Conservation (phyloP, 2,329 filamentous ascomycete genomes). For the Colletotrichum aenigma region DNA sequence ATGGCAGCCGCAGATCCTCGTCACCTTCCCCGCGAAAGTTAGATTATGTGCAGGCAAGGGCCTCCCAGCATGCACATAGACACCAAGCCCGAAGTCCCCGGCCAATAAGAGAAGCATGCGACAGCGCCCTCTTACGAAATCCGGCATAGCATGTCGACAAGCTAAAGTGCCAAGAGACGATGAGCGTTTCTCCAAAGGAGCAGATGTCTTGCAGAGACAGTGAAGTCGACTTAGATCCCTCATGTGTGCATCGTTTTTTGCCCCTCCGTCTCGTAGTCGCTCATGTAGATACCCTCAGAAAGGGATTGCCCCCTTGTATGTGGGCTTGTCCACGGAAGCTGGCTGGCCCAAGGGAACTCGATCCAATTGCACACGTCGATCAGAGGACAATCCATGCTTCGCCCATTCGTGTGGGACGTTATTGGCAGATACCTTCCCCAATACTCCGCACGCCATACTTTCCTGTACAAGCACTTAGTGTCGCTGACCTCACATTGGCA, state of each 20-base stretch:
- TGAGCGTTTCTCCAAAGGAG: not conserved
- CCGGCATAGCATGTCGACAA: not conserved
- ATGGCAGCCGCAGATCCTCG: not conserved
- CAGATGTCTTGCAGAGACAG: not conserved
- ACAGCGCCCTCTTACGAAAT: not conserved
- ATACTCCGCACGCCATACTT: not conserved
- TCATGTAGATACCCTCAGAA: not conserved
- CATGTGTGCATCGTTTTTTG: not conserved
- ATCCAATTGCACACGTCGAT: not conserved
- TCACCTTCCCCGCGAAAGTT: not conserved
- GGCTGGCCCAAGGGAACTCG: not conserved
- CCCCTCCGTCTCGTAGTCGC: not conserved
- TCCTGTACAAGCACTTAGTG: not conserved
- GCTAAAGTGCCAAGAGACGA: not conserved
- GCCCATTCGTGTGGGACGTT: not conserved
- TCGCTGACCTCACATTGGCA: not conserved
- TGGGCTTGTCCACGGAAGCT: not conserved
- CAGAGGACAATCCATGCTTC: not conserved
- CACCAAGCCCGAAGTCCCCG: not conserved
- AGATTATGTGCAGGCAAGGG: not conserved
- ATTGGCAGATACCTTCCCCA: not conserved
- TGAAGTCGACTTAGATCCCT: not conserved
- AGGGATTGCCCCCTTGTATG: not conserved
- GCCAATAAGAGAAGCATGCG: not conserved
- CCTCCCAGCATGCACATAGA: not conserved